Evolutionary conservation across 2,329 filamentous ascomycete genomes (phyloP), one percentile per base, ranked within the genome.

Genomic region (Hymenoscyphus albidus): DNA sequence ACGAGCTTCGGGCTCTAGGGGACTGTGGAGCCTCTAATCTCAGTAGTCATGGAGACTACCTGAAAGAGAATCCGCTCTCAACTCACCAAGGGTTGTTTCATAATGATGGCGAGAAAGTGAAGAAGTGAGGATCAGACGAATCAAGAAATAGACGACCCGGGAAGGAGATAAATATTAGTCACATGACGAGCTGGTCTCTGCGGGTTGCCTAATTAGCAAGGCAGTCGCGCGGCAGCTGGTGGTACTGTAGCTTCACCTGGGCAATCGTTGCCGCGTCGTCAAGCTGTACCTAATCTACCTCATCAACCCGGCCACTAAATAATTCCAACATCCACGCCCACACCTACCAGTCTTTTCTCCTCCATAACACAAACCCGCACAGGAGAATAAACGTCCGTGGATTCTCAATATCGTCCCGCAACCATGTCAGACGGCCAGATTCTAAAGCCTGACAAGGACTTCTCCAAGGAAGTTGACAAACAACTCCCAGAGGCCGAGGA

Each of bases 381-480:
- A 35, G 22, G 32, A 57, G 16, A 57, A 31, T 35, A 56, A 32
- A 18, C 12, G 14, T 56, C 35, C n/a, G 12, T 16, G 32, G 7
- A 51, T 38, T 14, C n/a, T 16, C 16, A 14, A 40, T 12, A n/a
- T 3, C 7, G 22, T 31, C 27, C 27, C 59, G 44, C 32, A 22
- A 38, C 27, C 54, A 76, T 76, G 76, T 76, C 76, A 13, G 73
- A 73, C 55, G 75, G 70, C 68, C 66, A 68, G 62, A 69, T 78
- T 58, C 68, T 74, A 61, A 79, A 78, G 69, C 92, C 94, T 76
- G 95, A 99, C 84, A 97, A 96, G 89, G 95, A 99, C 88, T 97
- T 91, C 86, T 90, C 91, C 76, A 96, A 97, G 82, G 93, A 98
- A 80, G 92, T 92, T 75, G 93, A 98, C 83, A 87, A 90, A 80